Evolutionary conservation across 2,329 filamentous ascomycete genomes (phyloP).

Genomic region (Paraphaeosphaeria sporulosa): DNA sequence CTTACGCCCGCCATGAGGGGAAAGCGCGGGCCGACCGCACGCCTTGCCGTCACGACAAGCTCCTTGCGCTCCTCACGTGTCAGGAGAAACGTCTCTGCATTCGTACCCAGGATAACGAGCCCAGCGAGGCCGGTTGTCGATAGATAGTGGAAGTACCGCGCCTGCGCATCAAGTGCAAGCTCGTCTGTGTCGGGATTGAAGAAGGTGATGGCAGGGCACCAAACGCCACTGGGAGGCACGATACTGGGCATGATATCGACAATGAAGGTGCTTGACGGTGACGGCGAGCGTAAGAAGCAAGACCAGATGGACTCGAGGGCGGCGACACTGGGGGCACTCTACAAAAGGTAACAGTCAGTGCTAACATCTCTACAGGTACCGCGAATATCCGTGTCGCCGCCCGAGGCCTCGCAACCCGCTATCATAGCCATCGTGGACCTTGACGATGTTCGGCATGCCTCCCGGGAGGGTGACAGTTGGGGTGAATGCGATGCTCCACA

Average conservation of each 20-base stretch:
- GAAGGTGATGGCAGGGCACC: constrained; percentile 51
- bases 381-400: neutral
- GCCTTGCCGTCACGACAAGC: constrained; percentile 47
- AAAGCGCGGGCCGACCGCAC: constrained; percentile 47
- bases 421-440: neutral
- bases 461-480: neutral
- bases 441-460: constrained; percentile 2
- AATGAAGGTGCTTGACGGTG: neutral
- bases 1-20: constrained; percentile 53
- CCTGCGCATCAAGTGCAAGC: constrained; percentile 48
- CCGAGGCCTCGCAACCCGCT: neutral
- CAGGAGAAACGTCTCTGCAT: constrained; percentile 54
- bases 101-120: constrained; percentile 52
- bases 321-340: neutral
- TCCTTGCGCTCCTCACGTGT: constrained; percentile 49
- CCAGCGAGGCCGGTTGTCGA: constrained; percentile 51
- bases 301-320: neutral
- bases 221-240: constrained; percentile 29
- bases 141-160: constrained; percentile 52
- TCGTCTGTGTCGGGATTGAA: constrained; percentile 49
- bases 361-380: neutral
- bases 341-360: neutral
- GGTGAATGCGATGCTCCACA: neutral
- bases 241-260: constrained; percentile 14
- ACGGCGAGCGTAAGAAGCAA: neutral